These are phyloP conservation scores for Lactifluus subvellereus DNA, from an alignment of 768 basidiomycete species.

Conservation along the genomic window DNA sequence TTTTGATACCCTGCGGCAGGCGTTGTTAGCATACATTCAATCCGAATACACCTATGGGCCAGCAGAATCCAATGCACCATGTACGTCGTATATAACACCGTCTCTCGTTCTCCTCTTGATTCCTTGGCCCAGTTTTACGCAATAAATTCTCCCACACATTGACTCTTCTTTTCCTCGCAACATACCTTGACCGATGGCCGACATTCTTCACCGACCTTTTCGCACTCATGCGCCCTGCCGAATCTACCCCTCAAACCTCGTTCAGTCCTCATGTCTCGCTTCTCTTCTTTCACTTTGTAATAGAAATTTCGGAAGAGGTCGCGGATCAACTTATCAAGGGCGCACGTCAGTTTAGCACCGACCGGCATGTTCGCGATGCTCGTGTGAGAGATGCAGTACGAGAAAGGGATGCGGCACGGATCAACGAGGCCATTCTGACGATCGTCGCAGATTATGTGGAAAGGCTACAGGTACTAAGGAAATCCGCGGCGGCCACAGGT, in stretches of 20 bases:
- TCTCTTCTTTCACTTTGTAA: conserved; percentile 85
- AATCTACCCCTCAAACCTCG: conserved; percentile 48
- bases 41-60: conserved; percentile 83
- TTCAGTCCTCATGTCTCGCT: conserved; percentile 84
- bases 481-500: conserved; percentile 40
- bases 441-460: conserved; percentile 69
- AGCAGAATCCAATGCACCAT: conserved; percentile 75
- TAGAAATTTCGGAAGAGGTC: conserved; percentile 96
- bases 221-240: conserved; percentile 58
- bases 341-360: conserved; percentile 64
- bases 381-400: conserved; percentile 86
- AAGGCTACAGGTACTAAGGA: conserved; percentile 47
- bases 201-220: conserved; percentile 77
- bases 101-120: conserved; percentile 18
- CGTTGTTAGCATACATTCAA: conserved; percentile 76
- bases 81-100: conserved; percentile 43
- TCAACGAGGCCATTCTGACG: conserved; percentile 84
- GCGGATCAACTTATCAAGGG: conserved; percentile 91
- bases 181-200: conserved; percentile 83
- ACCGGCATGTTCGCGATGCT: conserved; percentile 74
- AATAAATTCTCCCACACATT: conserved; percentile 94
- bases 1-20: conserved; percentile 67
- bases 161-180: conserved; percentile 82
- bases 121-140: conserved; percentile 57
- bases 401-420: conserved; percentile 77